Conservation (phyloP, 2,329 filamentous ascomycete species). For the Teratosphaeria destructans region DNA sequence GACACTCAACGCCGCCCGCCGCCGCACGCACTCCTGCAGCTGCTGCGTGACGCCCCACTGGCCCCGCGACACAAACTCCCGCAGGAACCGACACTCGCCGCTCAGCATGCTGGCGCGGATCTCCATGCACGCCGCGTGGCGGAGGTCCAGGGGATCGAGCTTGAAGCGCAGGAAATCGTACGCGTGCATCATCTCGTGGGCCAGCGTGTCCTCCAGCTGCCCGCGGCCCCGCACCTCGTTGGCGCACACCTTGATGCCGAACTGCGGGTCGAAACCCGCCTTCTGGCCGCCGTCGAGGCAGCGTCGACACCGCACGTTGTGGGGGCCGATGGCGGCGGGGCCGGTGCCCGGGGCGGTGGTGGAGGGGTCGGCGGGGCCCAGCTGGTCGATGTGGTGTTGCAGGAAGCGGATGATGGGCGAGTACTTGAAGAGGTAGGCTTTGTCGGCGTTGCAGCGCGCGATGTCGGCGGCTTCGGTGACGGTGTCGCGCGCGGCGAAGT, state of each 20-base stretch:
- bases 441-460: constrained; percentile 66
- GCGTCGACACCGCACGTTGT: constrained; percentile 72
- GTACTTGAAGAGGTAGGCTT: constrained; percentile 74
- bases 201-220: constrained; percentile 85
- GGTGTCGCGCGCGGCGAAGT: constrained; percentile 65
- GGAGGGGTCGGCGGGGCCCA: constrained; percentile 42
- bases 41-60: constrained; percentile 88
- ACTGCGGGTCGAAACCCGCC: constrained; percentile 76
- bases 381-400: constrained; percentile 64
- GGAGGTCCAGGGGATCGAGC: constrained; percentile 70
- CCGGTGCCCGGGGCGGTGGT: constrained; percentile 26
- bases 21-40: constrained; percentile 82
- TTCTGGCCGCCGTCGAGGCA: constrained; percentile 58
- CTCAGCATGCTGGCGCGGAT: constrained; percentile 88
- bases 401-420: constrained; percentile 83
- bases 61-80: constrained; percentile 73
- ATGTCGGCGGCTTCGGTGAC: constrained; percentile 70
- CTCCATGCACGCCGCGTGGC: constrained; percentile 91
- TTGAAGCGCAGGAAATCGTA: constrained; percentile 91
- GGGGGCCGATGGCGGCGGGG: constrained; percentile 53
- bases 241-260: constrained; percentile 85
- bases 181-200: constrained; percentile 96
- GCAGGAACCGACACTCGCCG: constrained; percentile 83
- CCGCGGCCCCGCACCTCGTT: constrained; percentile 74
- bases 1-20: constrained; percentile 70